Conservation (phyloP, 352 stramenopile species). For the Phytopythium kandeliae region DNA sequence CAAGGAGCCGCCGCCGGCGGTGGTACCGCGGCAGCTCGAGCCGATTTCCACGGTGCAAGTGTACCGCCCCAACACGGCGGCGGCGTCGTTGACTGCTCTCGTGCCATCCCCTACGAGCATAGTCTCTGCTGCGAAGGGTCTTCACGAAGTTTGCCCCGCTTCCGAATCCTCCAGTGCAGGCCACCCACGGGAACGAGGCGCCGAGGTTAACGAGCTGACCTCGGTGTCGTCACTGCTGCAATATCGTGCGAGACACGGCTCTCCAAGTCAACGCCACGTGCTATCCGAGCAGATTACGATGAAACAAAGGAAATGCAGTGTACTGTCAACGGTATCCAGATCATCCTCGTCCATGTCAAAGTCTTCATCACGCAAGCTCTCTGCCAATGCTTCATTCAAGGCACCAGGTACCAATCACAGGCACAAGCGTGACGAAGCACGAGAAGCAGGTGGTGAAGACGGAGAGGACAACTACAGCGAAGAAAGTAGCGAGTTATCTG, state of each 20-base stretch:
- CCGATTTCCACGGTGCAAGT: slow-evolving; percentile 8
- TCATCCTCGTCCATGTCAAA: neutral
- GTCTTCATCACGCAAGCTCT: neutral
- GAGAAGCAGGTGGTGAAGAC: neutral
- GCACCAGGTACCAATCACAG: neutral
- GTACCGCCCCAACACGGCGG: neutral
- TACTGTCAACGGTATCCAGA: neutral
- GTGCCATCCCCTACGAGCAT: neutral
- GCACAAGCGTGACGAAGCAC: neutral
- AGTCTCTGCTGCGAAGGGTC: neutral
- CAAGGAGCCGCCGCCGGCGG: neutral
- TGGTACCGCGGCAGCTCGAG: slow-evolving; percentile 17
- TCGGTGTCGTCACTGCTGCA: neutral
- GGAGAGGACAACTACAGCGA: slow-evolving; percentile 4
- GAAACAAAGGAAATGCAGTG: neutral
- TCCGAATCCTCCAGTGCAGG: neutral
- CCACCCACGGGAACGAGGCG: neutral
- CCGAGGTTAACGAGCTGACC: neutral
- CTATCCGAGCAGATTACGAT: neutral
- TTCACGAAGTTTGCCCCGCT: neutral
- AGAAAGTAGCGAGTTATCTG: neutral
- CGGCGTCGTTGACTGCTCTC: neutral
- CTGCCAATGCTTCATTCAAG: neutral
- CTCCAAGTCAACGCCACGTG: neutral
- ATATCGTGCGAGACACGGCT: neutral